Base-by-base conservation (phyloP, 2,329 filamentous ascomycete genomes). In the Berkeleyomyces basicola region DNA sequence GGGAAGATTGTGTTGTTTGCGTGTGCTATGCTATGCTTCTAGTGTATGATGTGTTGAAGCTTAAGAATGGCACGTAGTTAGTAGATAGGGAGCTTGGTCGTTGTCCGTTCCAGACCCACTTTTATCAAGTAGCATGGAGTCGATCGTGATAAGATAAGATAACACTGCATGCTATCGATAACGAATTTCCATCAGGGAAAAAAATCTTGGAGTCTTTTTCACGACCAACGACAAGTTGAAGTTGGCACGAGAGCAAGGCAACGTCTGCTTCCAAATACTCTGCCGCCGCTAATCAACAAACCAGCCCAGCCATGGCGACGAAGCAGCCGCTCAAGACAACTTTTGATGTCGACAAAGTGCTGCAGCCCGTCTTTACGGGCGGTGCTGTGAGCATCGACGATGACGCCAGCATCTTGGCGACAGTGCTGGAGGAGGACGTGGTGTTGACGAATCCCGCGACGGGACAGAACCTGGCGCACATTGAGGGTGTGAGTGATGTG, bases 331-430 rank as follows among this genome's bases (percentile, higher is more conserved):
- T 82, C 68, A 95, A 90, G 78, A 96, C 90, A 64, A 96, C 92
- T 3, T 99, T 96, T 73, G 88, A 95, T 70, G 82, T 87, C 64
- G 81, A 81, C 67, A 84, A 87, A 70, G 88, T 90, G 58, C 87
- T 99, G 63, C 88, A 90, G 69, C 93, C 93, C 23, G 92, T 97
- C 59, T 96, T 93, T 71, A 96, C 92, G 1, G 93, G 93, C 62
- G 93, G 93, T 51, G 86, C 88, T 67, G 84, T 95, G 64, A 84
- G 89, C 39, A 81, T 97, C 65, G 90, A 92, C 77, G 82, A 85
- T 72, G 83, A 83, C 74, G 90, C 90, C 60, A 82, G 83, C 69
- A 82, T 97, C 66, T 79, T 99, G 62, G 92, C 90, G 51, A 90
- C 90, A 33, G 90, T 88, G 43, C 76, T 97, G n/a, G 90, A 88